Conservation (phyloP, 1,284 basidiomycete species). For the Trichosporon ovoides region DNA sequence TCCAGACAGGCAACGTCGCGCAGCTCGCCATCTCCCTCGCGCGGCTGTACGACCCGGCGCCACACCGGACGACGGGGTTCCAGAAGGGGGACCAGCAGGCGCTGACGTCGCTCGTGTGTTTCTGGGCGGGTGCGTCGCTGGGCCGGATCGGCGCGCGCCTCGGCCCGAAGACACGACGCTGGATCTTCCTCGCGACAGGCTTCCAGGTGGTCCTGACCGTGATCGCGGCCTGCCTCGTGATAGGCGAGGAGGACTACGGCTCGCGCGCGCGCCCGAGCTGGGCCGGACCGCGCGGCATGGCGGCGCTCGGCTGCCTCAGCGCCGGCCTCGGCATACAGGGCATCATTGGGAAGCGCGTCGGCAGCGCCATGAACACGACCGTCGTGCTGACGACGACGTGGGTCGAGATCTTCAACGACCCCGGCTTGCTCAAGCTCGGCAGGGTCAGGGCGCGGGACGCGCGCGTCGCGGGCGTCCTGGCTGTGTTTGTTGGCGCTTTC, state of each 20-base stretch:
- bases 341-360: conserved; percentile 71
- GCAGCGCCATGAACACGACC: conserved; percentile 63
- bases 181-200: conserved; percentile 67
- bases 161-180: conserved; percentile 64
- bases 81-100: conserved; percentile 75
- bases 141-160: conserved; percentile 53
- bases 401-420: conserved; percentile 78
- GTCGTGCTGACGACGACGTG: conserved; percentile 67
- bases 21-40: conserved; percentile 61
- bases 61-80: conserved; percentile 56
- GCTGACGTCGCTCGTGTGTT: conserved; percentile 65
- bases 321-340: conserved; percentile 67
- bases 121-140: conserved; percentile 53
- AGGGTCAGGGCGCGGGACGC: conserved; percentile 63
- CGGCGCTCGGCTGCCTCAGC: conserved; percentile 67
- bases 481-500: conserved; percentile 72
- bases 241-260: not conserved
- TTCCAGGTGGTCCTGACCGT: conserved; percentile 64
- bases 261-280: conserved; percentile 61
- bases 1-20: conserved; percentile 47
- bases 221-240: conserved; percentile 60
- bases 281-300: conserved; percentile 61
- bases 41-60: conserved; percentile 57
- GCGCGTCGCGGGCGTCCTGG: conserved; percentile 61
- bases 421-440: conserved; percentile 58